phyloP scores from a whole-genome alignment of 2,329 filamentous ascomycete genomes.

The Lachnellula cervina region DNA sequence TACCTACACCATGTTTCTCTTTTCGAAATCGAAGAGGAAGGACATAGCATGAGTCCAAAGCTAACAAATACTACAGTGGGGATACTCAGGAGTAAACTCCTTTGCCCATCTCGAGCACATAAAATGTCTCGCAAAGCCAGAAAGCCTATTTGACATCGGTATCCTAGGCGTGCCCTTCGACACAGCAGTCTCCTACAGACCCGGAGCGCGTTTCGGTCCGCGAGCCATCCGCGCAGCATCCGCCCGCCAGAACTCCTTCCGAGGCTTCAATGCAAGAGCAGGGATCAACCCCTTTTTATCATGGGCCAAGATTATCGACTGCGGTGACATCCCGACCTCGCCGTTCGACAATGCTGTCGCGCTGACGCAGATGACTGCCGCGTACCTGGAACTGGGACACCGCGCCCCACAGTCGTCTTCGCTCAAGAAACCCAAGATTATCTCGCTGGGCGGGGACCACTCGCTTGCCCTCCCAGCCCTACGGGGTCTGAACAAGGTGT shows the following conservation, averaged over 20 bases:
- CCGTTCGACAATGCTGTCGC: slow-evolving; percentile 84
- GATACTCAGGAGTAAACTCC: slow-evolving; percentile 68
- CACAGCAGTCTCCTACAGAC: slow-evolving; percentile 66
- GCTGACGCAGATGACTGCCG: slow-evolving; percentile 67
- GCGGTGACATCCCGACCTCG: slow-evolving; percentile 82
- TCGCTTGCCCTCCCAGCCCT: slow-evolving; percentile 66
- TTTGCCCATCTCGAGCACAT: slow-evolving; percentile 68
- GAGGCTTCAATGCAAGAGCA: slow-evolving; percentile 78
- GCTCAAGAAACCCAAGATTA: slow-evolving; percentile 35
- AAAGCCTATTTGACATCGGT: slow-evolving; percentile 63
- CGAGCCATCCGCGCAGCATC: slow-evolving; percentile 82
- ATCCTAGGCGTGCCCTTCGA: slow-evolving; percentile 71
- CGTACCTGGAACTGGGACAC: slow-evolving; percentile 27
- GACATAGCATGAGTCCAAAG: not conserved
- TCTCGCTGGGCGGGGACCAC: slow-evolving; percentile 71
- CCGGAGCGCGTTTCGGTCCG: slow-evolving; percentile 78
- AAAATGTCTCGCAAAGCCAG: slow-evolving; percentile 64
- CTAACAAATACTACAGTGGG: slow-evolving; percentile 40
- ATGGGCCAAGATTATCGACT: slow-evolving; percentile 79
- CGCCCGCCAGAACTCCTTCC: slow-evolving; percentile 71
- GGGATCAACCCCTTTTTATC: slow-evolving; percentile 76
- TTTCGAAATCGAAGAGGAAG: not conserved
- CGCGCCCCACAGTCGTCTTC: slow-evolving; percentile 24
- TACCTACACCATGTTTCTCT: not conserved
- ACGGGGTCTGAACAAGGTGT: slow-evolving; percentile 57